Percentiles rank a stretch among this genome's conserved stretches.
Evolutionary conservation across 2,329 filamentous ascomycete species (phyloP).

Genomic region (Verticillium nubilum): DNA sequence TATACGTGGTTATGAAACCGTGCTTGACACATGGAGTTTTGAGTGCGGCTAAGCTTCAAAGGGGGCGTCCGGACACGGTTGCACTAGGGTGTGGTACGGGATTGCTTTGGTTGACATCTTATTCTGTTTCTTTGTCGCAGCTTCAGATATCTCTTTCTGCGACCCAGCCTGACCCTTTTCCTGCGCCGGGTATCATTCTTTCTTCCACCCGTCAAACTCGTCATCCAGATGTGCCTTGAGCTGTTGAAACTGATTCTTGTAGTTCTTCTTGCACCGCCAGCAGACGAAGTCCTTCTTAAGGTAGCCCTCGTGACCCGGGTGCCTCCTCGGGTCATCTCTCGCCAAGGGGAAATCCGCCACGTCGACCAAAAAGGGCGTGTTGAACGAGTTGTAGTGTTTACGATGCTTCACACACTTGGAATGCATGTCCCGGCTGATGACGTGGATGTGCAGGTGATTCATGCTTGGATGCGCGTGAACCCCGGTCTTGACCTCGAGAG

Average conservation of each 20-base stretch:
- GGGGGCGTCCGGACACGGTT: not conserved
- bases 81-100: not conserved
- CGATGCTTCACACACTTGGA: slow-evolving; percentile 67
- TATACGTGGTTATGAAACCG: not conserved
- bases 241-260: slow-evolving; percentile 66
- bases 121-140: not conserved
- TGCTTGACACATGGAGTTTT: not conserved
- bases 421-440: slow-evolving; percentile 74
- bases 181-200: slow-evolving; percentile 34
- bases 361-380: slow-evolving; percentile 74
- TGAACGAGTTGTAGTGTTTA: slow-evolving; percentile 92
- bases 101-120: not conserved
- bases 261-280: slow-evolving; percentile 76
- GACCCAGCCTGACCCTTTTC: not conserved
- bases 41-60: not conserved
- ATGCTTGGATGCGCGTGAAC: slow-evolving; percentile 87
- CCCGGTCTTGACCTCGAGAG: slow-evolving; percentile 66
- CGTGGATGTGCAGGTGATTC: slow-evolving; percentile 86
- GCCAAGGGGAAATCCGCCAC: slow-evolving; percentile 75
- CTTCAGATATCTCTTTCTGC: too few species aligned
- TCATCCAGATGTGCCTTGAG: slow-evolving; percentile 70
- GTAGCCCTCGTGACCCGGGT: slow-evolving; percentile 52
- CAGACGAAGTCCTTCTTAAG: slow-evolving; percentile 64
- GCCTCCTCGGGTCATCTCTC: slow-evolving; percentile 56
- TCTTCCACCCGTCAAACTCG: slow-evolving; percentile 75